Base-by-base conservation (phyloP, 2,329 filamentous ascomycete genomes). In the Pyrenochaeta sp. region DNA sequence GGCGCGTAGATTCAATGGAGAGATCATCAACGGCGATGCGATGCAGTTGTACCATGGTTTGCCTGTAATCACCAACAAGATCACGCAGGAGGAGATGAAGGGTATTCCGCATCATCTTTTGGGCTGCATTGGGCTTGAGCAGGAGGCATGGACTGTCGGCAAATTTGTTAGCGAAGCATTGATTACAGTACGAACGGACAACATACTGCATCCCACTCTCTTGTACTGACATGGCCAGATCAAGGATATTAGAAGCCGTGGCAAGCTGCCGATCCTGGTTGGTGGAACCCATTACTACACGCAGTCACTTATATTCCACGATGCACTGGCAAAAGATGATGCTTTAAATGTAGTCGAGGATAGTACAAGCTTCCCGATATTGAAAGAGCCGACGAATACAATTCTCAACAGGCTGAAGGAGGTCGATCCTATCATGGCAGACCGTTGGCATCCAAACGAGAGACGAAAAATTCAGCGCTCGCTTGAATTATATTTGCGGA, bases 211-310 rank as follows among this genome's bases (percentile, higher is more conserved):
- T 1, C 2, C 1, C 1, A 10, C 10, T 21, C 2, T 4, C 4
- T n/a, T 9, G 0, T 1, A 17, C 54, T 66, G 40, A 66, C 35
- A 1, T n/a, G 7, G 7, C 2, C 35, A 77, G 72, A 94, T 99
- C 56, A 78, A 83, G 20, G 91, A 95, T 36, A 97, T 99, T 48
- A 85, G 89, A 44, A 80, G 79, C 7, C 83, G 94, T 65, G 91
- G 92, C 0, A 90, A 89, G 58, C 75, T 97, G 11, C 95, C 95
- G 0, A 92, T 99, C 23, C 78, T 99, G 0, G 95, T 98, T 1
- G 95, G 95, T 21, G 95, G 95, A 7, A 97, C 94, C 10, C 92
- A 97, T 68, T 99, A 98, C 78, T 99, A 99, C 71, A 90, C 91
- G 0, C 92, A 97, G 67, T 87, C 91, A 0, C 82, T 99, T 14